phyloP scores from a whole-genome alignment of 2,329 filamentous ascomycete species.

The Canariomyces notabilis region DNA sequence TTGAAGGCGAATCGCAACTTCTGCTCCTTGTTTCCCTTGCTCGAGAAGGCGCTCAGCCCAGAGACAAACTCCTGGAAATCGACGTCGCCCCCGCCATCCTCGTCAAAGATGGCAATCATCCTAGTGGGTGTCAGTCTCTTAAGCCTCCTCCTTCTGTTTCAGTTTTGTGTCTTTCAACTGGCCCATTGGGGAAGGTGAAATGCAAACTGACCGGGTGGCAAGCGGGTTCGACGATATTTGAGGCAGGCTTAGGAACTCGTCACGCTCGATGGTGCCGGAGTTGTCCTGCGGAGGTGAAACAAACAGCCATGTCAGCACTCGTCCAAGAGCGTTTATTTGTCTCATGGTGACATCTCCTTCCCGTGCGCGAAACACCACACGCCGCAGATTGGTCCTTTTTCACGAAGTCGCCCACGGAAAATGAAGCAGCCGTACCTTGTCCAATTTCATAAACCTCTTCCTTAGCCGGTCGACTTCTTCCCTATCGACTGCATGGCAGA shows the following conservation, averaged over 20 bases:
- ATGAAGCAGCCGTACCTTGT: constrained; percentile 63
- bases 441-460: constrained; percentile 98
- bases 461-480: constrained; percentile 94
- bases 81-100: constrained; percentile 94
- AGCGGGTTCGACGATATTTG: constrained; percentile 98
- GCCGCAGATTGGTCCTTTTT: neutral
- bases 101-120: constrained; percentile 99
- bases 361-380: too few species aligned
- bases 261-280: constrained; percentile 95
- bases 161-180: neutral
- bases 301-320: constrained; percentile 3
- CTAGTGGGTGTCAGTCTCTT: constrained; percentile 37
- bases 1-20: constrained; percentile 98
- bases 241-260: constrained; percentile 94
- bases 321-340: too few species aligned
- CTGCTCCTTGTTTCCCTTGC: constrained; percentile 98
- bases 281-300: constrained; percentile 62
- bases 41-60: constrained; percentile 89
- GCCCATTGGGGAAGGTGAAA: neutral
- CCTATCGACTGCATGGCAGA: constrained; percentile 66
- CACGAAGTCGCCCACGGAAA: neutral
- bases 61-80: constrained; percentile 99
- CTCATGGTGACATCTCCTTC: too few species aligned
- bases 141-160: neutral
- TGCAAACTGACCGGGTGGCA: constrained; percentile 66